Percentiles rank a stretch among this genome's conserved stretches.
Evolutionary conservation across 805 yeast genomes (phyloP).

Genomic region (Groenewaldozyma tartarivorans): DNA sequence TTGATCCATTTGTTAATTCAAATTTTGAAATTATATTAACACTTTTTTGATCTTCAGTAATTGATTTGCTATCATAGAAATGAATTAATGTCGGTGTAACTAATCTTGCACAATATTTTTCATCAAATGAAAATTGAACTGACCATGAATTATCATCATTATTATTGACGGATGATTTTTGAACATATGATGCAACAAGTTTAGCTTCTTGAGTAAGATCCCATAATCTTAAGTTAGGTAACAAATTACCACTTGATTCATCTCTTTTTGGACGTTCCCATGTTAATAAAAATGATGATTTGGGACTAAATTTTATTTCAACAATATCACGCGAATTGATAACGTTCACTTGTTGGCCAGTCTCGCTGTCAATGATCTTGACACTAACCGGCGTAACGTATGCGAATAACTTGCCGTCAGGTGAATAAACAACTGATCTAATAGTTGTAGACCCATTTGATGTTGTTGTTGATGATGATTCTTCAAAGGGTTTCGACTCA

Average conservation of each 20-base stretch:
- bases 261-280: constrained; percentile 82
- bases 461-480: too few species aligned
- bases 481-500: constrained; percentile 7
- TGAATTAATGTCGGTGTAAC: constrained; percentile 51
- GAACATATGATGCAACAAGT: background rate
- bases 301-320: constrained; percentile 83
- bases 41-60: constrained; percentile 39
- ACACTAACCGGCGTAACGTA: constrained; percentile 32
- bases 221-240: constrained; percentile 73
- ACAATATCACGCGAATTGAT: constrained; percentile 58
- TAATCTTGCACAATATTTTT: constrained; percentile 54
- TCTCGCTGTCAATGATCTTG: constrained; percentile 45
- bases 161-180: background rate
- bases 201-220: constrained; percentile 64
- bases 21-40: constrained; percentile 53
- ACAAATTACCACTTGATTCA: constrained; percentile 64
- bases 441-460: constrained; percentile 9
- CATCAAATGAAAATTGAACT: constrained; percentile 83
- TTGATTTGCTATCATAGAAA: constrained; percentile 44
- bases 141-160: constrained; percentile 48
- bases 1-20: constrained; percentile 32
- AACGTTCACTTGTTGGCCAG: constrained; percentile 37
- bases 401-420: constrained; percentile 15
- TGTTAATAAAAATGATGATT: constrained; percentile 69
- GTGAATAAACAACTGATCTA: constrained; percentile 16